These are phyloP conservation scores for Takakia lepidozioides DNA, from an alignment of 225 moss, liverwort and hornwort species.

Conservation along the genomic window DNA sequence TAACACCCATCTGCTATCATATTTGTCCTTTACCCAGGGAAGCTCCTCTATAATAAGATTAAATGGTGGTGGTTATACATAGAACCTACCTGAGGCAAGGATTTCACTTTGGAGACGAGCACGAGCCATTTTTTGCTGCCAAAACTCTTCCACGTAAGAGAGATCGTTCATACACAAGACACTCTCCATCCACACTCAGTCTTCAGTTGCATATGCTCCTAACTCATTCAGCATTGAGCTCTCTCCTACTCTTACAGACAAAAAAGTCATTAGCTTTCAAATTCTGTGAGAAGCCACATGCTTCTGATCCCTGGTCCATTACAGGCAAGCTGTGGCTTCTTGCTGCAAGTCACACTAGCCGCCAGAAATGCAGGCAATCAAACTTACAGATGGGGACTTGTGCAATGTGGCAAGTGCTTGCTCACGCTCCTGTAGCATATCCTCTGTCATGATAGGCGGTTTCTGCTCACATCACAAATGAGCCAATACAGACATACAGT, in stretches of 20 bases:
- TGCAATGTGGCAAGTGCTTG: conserved; percentile 70
- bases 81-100: conserved; percentile 60
- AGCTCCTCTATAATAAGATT: too few relatives aligned
- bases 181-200: background rate
- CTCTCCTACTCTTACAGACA: too few relatives aligned
- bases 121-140: conserved; percentile 53
- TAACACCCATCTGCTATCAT: too few relatives aligned
- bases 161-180: background rate
- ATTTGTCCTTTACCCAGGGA: too few relatives aligned
- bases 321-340: too few relatives aligned
- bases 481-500: background rate
- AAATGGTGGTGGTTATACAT: background rate
- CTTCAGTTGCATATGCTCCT: too few relatives aligned
- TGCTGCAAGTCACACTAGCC: too few relatives aligned
- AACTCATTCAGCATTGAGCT: too few relatives aligned
- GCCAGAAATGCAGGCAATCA: too few relatives aligned
- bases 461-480: conserved; percentile 29
- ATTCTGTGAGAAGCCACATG: too few relatives aligned
- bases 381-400: conserved; percentile 43
- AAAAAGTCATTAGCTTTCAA: too few relatives aligned
- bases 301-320: too few relatives aligned
- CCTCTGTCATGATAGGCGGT: conserved; percentile 79
- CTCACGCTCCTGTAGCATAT: conserved; percentile 87
- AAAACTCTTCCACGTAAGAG: background rate
- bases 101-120: conserved; percentile 47